Evolutionary conservation across 805 yeast genomes (phyloP), one percentile per base, ranked within the genome.

Genomic region (Myxozyma vanderwaltii): DNA sequence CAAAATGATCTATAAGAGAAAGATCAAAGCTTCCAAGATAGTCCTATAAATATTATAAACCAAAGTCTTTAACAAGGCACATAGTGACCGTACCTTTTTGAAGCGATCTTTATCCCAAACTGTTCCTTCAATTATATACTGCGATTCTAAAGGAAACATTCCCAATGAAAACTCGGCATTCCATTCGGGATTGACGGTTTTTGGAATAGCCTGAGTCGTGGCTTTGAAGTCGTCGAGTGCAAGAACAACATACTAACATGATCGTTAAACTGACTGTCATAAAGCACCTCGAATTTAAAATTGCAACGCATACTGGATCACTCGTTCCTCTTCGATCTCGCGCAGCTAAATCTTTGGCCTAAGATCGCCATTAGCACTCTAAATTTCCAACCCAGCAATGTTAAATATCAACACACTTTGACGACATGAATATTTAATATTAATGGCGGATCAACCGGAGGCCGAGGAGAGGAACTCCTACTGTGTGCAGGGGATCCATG

Each of bases 111-210:
- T 67, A 56, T 70, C 69, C 74, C 74, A 71, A 6, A 68, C 70
- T 4, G 62, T 58, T 19, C 65, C 65, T 24, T 55, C 55, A 33
- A 62, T 24, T 7, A 53, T 21, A n/a, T 35, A 43, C 27, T 58
- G 58, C 13, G 63, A 54, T 10, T 35, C 55, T 8, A 36, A 43
- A 15, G 58, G 54, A 33, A 29, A 58, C 27, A 73, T 33, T 3
- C 88, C 85, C 65, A 89, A 72, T 3, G 77, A 78, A 24, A 82
- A 76, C 6, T 75, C 72, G 67, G 89, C 94, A 70, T 89, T 85
- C 91, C 94, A 91, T 10, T 78, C 79, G 17, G 96, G 96, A 56
- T 82, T 77, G 65, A 88, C 75, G 0, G 88, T 87, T 74, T 86
- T 86, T 59, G 83, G 76, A 56, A 81, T 81, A 80, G 83, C 10